Evolutionary conservation across 1,284 basidiomycete species (phyloP).

Genomic region (Boletus nobilissimus): DNA sequence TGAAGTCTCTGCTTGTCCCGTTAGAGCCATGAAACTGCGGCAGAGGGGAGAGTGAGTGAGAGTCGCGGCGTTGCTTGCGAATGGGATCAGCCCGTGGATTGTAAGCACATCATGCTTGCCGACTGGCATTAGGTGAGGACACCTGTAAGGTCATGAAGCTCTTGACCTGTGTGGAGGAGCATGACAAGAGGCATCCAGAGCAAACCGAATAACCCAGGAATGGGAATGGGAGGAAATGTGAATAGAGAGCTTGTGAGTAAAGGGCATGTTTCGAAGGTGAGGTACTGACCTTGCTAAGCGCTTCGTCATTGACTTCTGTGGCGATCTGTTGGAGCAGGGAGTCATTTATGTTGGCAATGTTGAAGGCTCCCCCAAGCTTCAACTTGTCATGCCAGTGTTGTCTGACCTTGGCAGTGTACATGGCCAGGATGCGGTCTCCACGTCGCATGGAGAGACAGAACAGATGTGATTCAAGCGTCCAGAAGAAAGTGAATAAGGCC

Average conservation of each 20-base stretch:
- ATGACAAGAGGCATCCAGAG: neutral
- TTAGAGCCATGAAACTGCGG: neutral
- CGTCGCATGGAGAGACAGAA: neutral
- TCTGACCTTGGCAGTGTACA: no score
- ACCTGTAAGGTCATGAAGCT: neutral
- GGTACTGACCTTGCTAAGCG: neutral
- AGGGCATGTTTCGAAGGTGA: no score
- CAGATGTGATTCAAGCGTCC: neutral
- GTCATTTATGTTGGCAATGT: neutral
- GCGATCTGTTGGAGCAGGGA: neutral
- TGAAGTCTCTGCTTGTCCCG: no score
- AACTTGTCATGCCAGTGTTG: no score
- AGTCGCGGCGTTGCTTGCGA: neutral
- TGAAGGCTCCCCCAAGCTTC: neutral
- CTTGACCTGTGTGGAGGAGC: rapidly evolving
- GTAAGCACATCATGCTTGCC: neutral
- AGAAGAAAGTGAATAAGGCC: neutral
- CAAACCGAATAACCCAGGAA: no score
- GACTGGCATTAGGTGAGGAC: no score
- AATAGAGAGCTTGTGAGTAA: no score
- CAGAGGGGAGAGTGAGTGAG: neutral
- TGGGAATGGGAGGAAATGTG: neutral
- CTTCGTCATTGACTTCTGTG: neutral
- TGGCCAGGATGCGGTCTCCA: no score
- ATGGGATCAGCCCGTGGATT: neutral